Conservation (phyloP, 495 filamentous ascomycete species). For the Lichina pygmaea region DNA sequence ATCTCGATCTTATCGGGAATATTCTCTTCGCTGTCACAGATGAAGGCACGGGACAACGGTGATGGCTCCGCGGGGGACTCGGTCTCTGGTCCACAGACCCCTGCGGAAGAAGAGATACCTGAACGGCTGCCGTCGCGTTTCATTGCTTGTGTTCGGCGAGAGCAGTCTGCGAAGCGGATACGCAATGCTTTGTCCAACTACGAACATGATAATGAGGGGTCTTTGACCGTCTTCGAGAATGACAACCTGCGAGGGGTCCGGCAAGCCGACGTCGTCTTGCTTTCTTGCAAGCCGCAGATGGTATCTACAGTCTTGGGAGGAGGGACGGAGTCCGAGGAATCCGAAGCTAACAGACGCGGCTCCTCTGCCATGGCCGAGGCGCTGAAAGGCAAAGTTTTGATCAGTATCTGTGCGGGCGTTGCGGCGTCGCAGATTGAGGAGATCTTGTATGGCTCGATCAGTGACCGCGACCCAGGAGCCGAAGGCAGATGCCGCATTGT, state of each 20-base stretch:
- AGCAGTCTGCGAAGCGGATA: conserved; percentile 33
- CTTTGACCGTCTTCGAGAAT: conserved; percentile 16
- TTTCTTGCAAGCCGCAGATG: conserved; percentile 61
- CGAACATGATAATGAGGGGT: conserved; percentile 5
- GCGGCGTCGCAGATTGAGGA: conserved; percentile 31
- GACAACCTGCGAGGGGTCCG: conserved; percentile 31
- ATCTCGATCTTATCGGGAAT: conserved; percentile 66
- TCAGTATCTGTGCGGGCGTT: conserved; percentile 69
- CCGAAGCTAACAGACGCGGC: background rate
- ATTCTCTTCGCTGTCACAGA: conserved; percentile 26
- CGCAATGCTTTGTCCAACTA: conserved; percentile 26
- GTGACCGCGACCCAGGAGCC: conserved; percentile 5
- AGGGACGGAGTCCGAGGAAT: conserved; percentile 2
- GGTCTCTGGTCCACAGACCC: conserved; percentile 4
- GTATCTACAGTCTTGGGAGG: conserved; percentile 32
- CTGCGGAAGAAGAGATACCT: conserved; percentile 14
- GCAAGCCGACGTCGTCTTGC: conserved; percentile 35
- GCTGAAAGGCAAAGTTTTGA: conserved; percentile 49
- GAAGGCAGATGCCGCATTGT: conserved; percentile 25
- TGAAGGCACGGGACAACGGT: background rate
- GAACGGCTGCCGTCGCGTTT: conserved; percentile 37
- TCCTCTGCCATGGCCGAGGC: conserved; percentile 35
- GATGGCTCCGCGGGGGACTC: conserved; percentile 7
- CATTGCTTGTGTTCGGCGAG: conserved; percentile 46
- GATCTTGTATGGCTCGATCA: conserved; percentile 22